These are phyloP conservation scores for Yamadazyma akitaensis DNA, from an alignment of 805 yeast species.

Conservation along the genomic window DNA sequence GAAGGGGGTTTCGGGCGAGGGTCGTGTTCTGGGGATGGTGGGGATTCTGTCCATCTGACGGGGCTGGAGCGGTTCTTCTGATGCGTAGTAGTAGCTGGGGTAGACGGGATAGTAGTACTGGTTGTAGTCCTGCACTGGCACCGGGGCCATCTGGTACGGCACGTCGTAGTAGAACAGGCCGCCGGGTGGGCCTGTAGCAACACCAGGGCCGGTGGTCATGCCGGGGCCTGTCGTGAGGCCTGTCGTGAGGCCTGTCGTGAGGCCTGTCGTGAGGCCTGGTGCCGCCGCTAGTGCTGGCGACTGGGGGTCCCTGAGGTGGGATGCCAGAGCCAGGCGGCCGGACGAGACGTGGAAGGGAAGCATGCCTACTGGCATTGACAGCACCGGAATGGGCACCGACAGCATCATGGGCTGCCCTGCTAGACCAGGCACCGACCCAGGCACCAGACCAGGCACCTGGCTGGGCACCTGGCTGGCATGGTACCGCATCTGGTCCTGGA, in stretches of 20 bases:
- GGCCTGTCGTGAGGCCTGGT: too few relatives aligned
- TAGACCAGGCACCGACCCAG: neutral
- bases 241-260: too few relatives aligned
- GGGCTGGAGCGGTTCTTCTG: neutral
- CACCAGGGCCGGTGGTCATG: neutral
- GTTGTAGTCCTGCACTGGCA: neutral
- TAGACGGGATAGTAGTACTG: conserved; percentile 2
- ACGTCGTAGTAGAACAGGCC: neutral
- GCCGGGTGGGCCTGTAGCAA: too few relatives aligned
- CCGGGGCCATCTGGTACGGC: conserved; percentile 1
- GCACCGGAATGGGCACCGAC: too few relatives aligned
- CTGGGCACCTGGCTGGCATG: neutral
- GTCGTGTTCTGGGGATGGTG: neutral
- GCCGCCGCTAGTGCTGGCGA: too few relatives aligned
- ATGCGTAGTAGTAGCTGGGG: conserved; percentile 3
- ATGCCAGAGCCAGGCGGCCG: too few relatives aligned
- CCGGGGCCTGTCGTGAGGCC: too few relatives aligned
- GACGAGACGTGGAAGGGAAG: too few relatives aligned
- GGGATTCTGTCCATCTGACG: neutral
- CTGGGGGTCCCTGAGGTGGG: too few relatives aligned
- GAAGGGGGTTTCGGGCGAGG: neutral
- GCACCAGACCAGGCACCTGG: neutral
- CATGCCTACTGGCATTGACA: too few relatives aligned
- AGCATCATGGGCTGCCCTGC: too few relatives aligned
- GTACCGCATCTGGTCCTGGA: neutral